phyloP scores from a whole-genome alignment of 2,329 filamentous ascomycete species.

The Trichophyton equinum region DNA sequence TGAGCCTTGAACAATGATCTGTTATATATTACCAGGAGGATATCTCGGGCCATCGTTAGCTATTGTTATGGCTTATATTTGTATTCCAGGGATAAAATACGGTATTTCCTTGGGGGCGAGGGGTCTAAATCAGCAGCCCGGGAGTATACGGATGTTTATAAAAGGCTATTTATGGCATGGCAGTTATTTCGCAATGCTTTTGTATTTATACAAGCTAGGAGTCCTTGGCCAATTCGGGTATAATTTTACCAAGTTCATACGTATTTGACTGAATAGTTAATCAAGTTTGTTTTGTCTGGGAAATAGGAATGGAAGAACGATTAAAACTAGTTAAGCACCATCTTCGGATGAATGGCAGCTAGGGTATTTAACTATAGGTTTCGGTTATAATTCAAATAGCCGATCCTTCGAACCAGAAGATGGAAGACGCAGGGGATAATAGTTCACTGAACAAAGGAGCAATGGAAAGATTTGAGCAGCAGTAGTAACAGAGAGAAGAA shows the following conservation, averaged over 20 bases:
- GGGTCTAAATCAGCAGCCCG: not conserved
- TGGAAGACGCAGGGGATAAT: too few relatives aligned
- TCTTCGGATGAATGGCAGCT: not conserved
- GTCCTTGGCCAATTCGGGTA: too few relatives aligned
- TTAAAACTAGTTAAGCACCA: not conserved
- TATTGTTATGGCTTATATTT: not conserved
- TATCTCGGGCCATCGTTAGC: conserved; percentile 5
- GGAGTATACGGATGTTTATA: too few relatives aligned
- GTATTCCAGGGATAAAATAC: too few relatives aligned
- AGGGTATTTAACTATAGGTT: not conserved
- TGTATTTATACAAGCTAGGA: too few relatives aligned
- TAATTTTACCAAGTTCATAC: too few relatives aligned
- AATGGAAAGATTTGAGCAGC: not conserved
- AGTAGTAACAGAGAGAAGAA: not conserved
- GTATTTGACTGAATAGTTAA: too few relatives aligned
- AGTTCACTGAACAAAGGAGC: not conserved
- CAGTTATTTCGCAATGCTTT: too few relatives aligned
- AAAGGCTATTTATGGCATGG: too few relatives aligned
- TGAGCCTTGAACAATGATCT: conserved; percentile 19
- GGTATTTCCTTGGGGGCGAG: not conserved
- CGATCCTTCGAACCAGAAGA: not conserved
- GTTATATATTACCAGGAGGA: conserved; percentile 16
- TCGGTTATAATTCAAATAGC: not conserved
- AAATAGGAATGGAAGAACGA: not conserved
- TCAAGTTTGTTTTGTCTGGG: too few relatives aligned